These are phyloP conservation scores for Hygrophila difformis DNA, from an alignment of 257 asterid species.

Conservation along the genomic window DNA sequence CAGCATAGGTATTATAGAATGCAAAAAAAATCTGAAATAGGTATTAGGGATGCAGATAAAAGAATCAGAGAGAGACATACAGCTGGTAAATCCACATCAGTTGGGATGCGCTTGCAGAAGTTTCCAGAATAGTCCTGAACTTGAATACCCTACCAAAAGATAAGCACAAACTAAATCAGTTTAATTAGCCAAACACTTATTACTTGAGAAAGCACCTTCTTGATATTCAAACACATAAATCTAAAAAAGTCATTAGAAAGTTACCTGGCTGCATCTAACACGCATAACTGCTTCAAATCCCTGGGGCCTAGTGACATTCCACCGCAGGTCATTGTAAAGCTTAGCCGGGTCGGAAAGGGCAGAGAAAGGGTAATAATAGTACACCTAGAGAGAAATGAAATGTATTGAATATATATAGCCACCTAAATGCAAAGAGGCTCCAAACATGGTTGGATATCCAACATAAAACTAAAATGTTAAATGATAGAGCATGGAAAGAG, in stretches of 20 bases:
- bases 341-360: slow-evolving; percentile 91
- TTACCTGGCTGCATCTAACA: slow-evolving; percentile 97
- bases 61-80: slow-evolving; percentile 39
- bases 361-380: slow-evolving; percentile 89
- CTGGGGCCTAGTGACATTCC: slow-evolving; percentile 98
- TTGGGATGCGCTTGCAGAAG: slow-evolving; percentile 93
- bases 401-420: not conserved
- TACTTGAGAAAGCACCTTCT: not conserved
- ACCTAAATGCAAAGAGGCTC: not conserved
- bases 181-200: not conserved
- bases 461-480: no score
- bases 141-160: slow-evolving; percentile 85
- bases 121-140: slow-evolving; percentile 94
- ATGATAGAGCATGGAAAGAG: not conserved
- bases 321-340: slow-evolving; percentile 94
- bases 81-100: slow-evolving; percentile 96
- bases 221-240: slow-evolving; percentile 6
- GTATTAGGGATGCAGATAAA: no score
- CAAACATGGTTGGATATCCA: not conserved
- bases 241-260: slow-evolving; percentile 13
- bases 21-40: no score
- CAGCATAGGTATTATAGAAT: no score
- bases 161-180: not conserved
- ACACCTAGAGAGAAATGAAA: slow-evolving; percentile 37
- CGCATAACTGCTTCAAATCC: slow-evolving; percentile 99